These are phyloP conservation scores for Fusarium continuum DNA, from an alignment of 2,329 filamentous ascomycete species.

Conservation along the genomic window DNA sequence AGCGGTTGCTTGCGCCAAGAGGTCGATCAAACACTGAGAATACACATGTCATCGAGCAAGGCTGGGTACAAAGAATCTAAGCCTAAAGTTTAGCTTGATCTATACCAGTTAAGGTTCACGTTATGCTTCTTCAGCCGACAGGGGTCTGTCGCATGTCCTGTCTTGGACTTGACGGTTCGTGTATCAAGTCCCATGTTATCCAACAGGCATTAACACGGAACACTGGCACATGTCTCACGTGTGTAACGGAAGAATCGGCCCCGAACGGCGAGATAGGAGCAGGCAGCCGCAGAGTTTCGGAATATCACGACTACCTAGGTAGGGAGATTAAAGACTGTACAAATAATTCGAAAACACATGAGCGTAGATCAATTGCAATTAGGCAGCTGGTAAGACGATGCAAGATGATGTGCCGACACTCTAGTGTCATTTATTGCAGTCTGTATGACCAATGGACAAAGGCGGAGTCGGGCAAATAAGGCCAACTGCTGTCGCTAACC, in stretches of 20 bases:
- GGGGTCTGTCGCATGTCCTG: constrained; percentile 9
- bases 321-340: too few species aligned
- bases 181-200: constrained; percentile 5
- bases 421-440: too few species aligned
- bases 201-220: constrained; percentile 17
- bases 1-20: neutral
- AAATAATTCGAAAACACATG: too few species aligned
- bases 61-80: neutral
- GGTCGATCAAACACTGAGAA: neutral
- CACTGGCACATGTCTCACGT: constrained; percentile 7
- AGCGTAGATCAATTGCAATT: too few species aligned
- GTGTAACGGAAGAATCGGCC: neutral
- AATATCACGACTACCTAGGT: too few species aligned
- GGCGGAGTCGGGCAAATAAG: too few species aligned
- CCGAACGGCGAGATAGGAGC: neutral
- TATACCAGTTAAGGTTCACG: constrained; percentile 8
- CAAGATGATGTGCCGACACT: too few species aligned
- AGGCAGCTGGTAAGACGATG: too few species aligned
- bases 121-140: constrained; percentile 23
- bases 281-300: too few species aligned
- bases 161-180: neutral
- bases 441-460: too few species aligned
- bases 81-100: neutral
- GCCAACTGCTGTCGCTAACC: too few species aligned
- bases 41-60: neutral